phyloP scores from a whole-genome alignment of 75 land plant species.

The Selaginella tamariscina region DNA sequence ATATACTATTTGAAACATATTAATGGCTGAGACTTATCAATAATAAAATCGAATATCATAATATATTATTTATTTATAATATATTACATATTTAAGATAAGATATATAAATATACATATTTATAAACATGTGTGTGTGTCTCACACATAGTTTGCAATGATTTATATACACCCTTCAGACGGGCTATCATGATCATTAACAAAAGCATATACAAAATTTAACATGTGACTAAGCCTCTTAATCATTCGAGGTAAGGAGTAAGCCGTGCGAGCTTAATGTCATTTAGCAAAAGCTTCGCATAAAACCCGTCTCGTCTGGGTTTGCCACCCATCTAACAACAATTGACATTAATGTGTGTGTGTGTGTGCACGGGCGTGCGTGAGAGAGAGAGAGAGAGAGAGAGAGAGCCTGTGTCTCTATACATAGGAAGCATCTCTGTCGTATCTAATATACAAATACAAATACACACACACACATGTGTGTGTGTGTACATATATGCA shows the following conservation, averaged over 20 bases:
- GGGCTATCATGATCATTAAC: too few relatives aligned
- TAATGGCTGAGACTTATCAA: neutral
- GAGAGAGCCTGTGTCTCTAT: too few relatives aligned
- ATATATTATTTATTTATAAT: neutral
- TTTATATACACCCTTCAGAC: neutral
- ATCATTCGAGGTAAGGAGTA: slow-evolving; percentile 28
- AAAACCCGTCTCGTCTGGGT: slow-evolving; percentile 42
- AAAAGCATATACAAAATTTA: too few relatives aligned
- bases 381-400: too few relatives aligned
- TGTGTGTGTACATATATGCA: too few relatives aligned
- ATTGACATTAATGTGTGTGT: too few relatives aligned
- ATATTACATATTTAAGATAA: neutral
- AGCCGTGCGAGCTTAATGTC: slow-evolving; percentile 30
- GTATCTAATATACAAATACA: too few relatives aligned
- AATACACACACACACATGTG: too few relatives aligned
- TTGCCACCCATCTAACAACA: slow-evolving; percentile 34
- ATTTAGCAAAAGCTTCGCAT: slow-evolving; percentile 25
- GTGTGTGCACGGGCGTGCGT: too few relatives aligned
- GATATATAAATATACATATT: neutral
- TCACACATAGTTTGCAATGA: neutral
- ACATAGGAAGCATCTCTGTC: too few relatives aligned
- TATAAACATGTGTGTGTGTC: neutral
- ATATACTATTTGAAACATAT: neutral
- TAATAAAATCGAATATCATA: neutral
- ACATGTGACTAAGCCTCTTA: neutral